These are phyloP conservation scores for Royoungia palumana DNA, from an alignment of 768 basidiomycete genomes.

Conservation along the genomic window DNA sequence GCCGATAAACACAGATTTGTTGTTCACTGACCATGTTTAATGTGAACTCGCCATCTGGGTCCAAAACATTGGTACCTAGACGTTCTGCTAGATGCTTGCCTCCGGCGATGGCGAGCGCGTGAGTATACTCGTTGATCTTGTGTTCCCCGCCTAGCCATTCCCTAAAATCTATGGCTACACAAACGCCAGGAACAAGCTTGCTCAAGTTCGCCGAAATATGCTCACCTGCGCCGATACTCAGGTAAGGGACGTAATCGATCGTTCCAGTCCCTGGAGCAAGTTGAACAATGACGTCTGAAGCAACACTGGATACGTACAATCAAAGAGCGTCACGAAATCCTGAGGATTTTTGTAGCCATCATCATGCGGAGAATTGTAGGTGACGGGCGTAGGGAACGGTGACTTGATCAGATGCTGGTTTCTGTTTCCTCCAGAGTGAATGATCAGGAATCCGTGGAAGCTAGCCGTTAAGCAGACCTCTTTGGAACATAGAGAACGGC, in stretches of 20 bases:
- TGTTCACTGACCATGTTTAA: constrained; percentile 57
- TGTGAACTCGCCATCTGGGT: constrained; percentile 57
- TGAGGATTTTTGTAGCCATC: constrained; percentile 26
- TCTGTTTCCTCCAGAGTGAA: constrained; percentile 30
- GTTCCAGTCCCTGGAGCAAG: constrained; percentile 57
- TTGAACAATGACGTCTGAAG: neutral
- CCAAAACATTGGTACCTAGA: constrained; percentile 61
- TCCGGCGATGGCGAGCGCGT: constrained; percentile 62
- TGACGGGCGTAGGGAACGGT: constrained; percentile 53
- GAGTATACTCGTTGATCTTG: constrained; percentile 68
- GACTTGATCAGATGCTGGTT: constrained; percentile 63
- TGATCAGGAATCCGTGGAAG: neutral
- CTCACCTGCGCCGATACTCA: constrained; percentile 54
- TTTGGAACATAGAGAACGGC: constrained; percentile 76
- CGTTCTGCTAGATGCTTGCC: constrained; percentile 56
- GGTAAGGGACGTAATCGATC: constrained; percentile 48
- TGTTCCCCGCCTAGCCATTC: constrained; percentile 71
- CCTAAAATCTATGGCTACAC: constrained; percentile 67
- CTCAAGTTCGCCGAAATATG: neutral
- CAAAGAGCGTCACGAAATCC: constrained; percentile 50
- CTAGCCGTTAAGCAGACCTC: constrained; percentile 34
- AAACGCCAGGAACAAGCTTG: constrained; percentile 3
- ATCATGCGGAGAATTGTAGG: constrained; percentile 49
- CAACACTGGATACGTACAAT: constrained; percentile 27
- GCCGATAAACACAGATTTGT: neutral